Conservation (phyloP, 1,139 yeast species). For the Pichia sp. region DNA sequence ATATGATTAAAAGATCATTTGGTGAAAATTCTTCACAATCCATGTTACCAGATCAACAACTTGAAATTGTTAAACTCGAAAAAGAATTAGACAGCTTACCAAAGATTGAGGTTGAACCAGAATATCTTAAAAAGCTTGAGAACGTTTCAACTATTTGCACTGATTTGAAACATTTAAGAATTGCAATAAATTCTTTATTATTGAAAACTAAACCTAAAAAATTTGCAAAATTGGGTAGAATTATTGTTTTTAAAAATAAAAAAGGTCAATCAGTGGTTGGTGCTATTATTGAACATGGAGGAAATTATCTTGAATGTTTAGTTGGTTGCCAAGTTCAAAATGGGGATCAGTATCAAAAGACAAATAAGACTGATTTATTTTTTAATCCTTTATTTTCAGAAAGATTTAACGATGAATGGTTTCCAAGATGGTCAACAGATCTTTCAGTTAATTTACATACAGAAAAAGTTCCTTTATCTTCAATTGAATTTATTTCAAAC, state of each 20-base stretch:
- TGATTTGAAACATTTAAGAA: neutral
- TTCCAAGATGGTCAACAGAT: constrained; percentile 26
- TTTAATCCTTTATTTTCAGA: constrained; percentile 23
- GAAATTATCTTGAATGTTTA: constrained; percentile 6
- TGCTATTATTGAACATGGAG: constrained; percentile 14
- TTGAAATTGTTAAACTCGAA: constrained; percentile 49
- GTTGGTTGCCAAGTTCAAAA: neutral
- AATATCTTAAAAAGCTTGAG: constrained; percentile 37
- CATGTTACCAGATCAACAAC: constrained; percentile 78
- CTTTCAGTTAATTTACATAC: constrained; percentile 25
- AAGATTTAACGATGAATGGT: constrained; percentile 22
- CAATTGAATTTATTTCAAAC: constrained; percentile 47
- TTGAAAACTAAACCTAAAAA: constrained; percentile 5
- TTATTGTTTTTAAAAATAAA: constrained; percentile 52
- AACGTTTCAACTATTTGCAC: constrained; percentile 33
- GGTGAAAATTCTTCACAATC: constrained; percentile 88
- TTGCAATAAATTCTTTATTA: neutral
- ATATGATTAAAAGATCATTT: constrained; percentile 93
- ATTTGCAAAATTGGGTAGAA: constrained; percentile 39
- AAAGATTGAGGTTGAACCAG: constrained; percentile 31
- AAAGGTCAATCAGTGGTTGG: constrained; percentile 40
- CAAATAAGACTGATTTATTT: constrained; percentile 13
- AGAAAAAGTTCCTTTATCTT: constrained; percentile 40
- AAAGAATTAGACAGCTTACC: constrained; percentile 39
- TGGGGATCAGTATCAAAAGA: neutral